Percentiles rank a stretch among this genome's conserved stretches.
Conservation (phyloP, 2,329 filamentous ascomycete genomes). For the Penicillium sp. region DNA sequence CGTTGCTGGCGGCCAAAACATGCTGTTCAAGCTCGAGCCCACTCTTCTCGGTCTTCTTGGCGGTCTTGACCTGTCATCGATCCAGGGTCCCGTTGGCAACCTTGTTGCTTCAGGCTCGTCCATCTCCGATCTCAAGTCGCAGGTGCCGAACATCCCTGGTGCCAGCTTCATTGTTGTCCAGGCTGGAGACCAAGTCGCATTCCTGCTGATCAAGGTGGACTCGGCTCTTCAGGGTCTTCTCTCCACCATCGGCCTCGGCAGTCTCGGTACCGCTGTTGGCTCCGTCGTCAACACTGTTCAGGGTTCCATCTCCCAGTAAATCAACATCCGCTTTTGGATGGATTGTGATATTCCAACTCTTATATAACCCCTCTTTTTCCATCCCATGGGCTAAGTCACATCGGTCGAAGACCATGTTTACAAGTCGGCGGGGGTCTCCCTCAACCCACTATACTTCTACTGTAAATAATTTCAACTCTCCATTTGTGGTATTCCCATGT, state of each 20-base stretch:
- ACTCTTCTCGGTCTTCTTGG: conserved; percentile 12
- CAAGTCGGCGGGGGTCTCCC: background rate
- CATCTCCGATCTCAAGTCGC: conserved; percentile 11
- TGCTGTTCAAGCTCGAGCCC: conserved; percentile 16
- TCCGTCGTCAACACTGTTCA: conserved; percentile 12
- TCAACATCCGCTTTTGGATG: background rate
- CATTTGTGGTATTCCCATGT: background rate
- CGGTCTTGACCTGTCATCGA: conserved; percentile 13
- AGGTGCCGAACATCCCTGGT: conserved; percentile 12
- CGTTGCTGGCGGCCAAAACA: conserved; percentile 5
- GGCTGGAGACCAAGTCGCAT: conserved; percentile 12
- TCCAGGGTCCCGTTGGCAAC: conserved; percentile 18
- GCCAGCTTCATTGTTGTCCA: conserved; percentile 20
- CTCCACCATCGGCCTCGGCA: conserved; percentile 16
- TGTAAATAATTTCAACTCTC: background rate
- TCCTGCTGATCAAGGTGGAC: conserved; percentile 21
- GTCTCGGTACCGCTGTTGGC: conserved; percentile 16
- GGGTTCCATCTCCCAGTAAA: conserved; percentile 10
- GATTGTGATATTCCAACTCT: conserved; percentile 18
- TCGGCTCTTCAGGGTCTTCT: conserved; percentile 15
- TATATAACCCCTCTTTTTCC: background rate
- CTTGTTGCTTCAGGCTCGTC: conserved; percentile 15
- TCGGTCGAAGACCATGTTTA: background rate
- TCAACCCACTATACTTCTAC: background rate
- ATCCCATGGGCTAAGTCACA: background rate